Base-by-base conservation (phyloP, 306 rosid species). In the Rosa lucieae region DNA sequence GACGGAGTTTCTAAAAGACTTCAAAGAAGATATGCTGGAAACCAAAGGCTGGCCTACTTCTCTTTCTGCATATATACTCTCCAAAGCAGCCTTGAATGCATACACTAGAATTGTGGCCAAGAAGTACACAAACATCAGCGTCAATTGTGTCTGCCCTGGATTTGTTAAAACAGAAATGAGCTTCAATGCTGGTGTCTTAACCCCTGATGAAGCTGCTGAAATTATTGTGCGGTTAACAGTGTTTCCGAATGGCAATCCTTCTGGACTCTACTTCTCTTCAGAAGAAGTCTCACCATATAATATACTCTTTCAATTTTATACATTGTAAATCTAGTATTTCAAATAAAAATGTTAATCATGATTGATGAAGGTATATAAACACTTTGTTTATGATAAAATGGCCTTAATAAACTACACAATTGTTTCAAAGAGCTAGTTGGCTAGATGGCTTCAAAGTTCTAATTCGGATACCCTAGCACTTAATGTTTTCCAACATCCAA, bases 191-290 rank as follows among this genome's bases (percentile, higher is more conserved):
- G 93, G 91, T 18, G 13, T 18, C 46, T 11, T 83, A 1, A 66
- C 78, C 15, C 78, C 76, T 6, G 89, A 85, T n/a, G 89, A 89
- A 73, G 84, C 85, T 29, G 93, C 86, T 77, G 82, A 76, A 53
- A 79, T 78, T 78, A 58, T 49, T 37, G 84, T 85, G 69, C 82
- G 77, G 69, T 80, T 90, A 76, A 88, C 87, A 0, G 65, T 85
- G 75, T 55, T 83, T 15, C 85, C 83, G 0, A 44, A 87, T 63
- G 65, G 71, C 67, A 83, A 74, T 26, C 88, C 91, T 32, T 82
- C 88, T 51, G 87, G 90, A 29, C 80, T 77, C 82, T 81, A 26
- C 66, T 81, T 82, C 43, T 63, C 67, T 72, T 1, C 72, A 10
- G 52, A 10, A 47, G 82, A 84, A 77, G 81, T 76, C 39, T 39